Evolutionary conservation across 1,139 yeast genomes (phyloP).

Genomic region (Yamadazyma atmosphaerica): DNA sequence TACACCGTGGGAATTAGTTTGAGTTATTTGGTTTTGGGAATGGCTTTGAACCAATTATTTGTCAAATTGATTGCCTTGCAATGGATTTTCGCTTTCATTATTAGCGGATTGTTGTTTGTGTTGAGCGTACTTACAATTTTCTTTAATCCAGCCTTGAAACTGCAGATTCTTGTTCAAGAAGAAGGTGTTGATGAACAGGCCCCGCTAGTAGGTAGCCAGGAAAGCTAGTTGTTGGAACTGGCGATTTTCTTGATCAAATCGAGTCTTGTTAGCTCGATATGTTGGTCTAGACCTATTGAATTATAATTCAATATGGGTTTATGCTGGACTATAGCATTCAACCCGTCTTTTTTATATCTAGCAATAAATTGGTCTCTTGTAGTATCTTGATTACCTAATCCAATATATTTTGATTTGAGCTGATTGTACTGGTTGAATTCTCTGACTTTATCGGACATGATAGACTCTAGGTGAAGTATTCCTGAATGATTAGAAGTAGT

Average conservation of each 20-base stretch:
- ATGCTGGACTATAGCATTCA: slow-evolving; percentile 70
- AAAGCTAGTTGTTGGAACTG: too few species aligned
- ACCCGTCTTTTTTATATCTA: slow-evolving; percentile 73
- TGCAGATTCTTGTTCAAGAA: slow-evolving; percentile 16
- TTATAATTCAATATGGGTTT: slow-evolving; percentile 64
- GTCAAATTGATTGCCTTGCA: slow-evolving; percentile 72
- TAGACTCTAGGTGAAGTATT: too few species aligned
- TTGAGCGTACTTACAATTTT: slow-evolving; percentile 46
- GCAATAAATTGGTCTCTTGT: slow-evolving; percentile 43
- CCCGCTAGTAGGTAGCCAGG: too few species aligned
- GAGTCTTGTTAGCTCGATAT: slow-evolving; percentile 48
- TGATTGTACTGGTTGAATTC: slow-evolving; percentile 64
- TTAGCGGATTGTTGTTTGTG: slow-evolving; percentile 54
- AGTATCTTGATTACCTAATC: slow-evolving; percentile 73
- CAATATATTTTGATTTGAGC: slow-evolving; percentile 62
- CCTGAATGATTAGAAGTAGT: too few species aligned
- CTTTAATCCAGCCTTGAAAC: slow-evolving; percentile 19
- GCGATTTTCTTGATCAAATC: slow-evolving; percentile 63
- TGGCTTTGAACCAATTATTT: slow-evolving; percentile 69
- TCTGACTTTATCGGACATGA: slow-evolving; percentile 67
- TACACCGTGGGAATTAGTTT: slow-evolving; percentile 69
- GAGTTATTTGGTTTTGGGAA: slow-evolving; percentile 57
- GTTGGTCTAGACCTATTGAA: slow-evolving; percentile 60
- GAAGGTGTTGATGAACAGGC: slow-evolving; percentile 25
- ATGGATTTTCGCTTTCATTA: slow-evolving; percentile 79